Evolutionary conservation across 805 yeast species (phyloP).

Genomic region (Pachysolen tannophilus): DNA sequence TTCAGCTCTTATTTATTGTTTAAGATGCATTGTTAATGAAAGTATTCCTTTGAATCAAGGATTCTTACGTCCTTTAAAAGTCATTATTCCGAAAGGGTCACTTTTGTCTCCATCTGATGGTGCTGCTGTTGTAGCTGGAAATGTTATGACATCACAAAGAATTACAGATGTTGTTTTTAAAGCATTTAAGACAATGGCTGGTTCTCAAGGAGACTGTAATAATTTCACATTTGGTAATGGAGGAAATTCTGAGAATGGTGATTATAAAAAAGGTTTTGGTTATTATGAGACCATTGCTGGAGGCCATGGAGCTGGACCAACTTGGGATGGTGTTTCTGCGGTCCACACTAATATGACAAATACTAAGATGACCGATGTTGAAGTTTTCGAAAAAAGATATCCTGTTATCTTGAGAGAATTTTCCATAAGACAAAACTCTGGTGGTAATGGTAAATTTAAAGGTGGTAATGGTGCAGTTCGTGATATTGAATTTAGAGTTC

Average conservation of each 20-base stretch:
- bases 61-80: slow-evolving; percentile 70
- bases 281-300: slow-evolving; percentile 95
- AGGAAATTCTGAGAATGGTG: slow-evolving; percentile 46
- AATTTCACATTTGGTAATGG: slow-evolving; percentile 87
- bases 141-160: slow-evolving; percentile 91
- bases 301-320: slow-evolving; percentile 83
- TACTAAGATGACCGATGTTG: slow-evolving; percentile 88
- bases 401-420: slow-evolving; percentile 75
- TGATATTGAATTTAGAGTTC: slow-evolving; percentile 71
- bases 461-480: slow-evolving; percentile 89
- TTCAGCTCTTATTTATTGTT: slow-evolving; percentile 82
- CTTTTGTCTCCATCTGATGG: slow-evolving; percentile 70
- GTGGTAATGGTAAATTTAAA: slow-evolving; percentile 63
- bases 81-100: slow-evolving; percentile 54
- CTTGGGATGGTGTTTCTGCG: slow-evolving; percentile 83
- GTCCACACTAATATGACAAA: slow-evolving; percentile 94
- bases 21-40: slow-evolving; percentile 76
- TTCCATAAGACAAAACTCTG: slow-evolving; percentile 62
- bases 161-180: slow-evolving; percentile 82
- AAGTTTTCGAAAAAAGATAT: slow-evolving; percentile 79
- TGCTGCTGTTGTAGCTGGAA: slow-evolving; percentile 93
- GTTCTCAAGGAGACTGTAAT: slow-evolving; percentile 93
- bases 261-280: slow-evolving; percentile 66
- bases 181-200: slow-evolving; percentile 87
- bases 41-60: slow-evolving; percentile 94